Evolutionary conservation across 2,329 filamentous ascomycete genomes (phyloP).

Genomic region (Colletotrichum gigasporum): DNA sequence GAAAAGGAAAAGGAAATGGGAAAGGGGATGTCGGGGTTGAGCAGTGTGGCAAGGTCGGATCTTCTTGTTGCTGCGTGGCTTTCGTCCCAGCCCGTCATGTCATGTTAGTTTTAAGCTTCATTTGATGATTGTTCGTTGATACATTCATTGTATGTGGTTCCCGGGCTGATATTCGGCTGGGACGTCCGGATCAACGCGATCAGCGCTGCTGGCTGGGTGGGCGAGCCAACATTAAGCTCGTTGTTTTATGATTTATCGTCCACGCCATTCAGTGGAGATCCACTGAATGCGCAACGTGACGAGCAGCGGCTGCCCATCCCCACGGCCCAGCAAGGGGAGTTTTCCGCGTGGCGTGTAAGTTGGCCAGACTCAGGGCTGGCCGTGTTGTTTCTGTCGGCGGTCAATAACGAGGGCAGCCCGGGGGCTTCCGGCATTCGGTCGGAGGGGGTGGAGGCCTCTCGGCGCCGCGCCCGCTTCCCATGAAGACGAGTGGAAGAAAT

Average conservation of each 20-base stretch:
- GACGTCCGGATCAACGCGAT: slow-evolving; percentile 19
- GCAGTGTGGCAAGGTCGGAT: background rate
- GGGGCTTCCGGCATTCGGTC: too few species aligned
- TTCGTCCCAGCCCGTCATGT: background rate
- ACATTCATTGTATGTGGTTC: background rate
- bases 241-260: background rate
- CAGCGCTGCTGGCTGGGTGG: slow-evolving; percentile 1
- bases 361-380: background rate
- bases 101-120: background rate
- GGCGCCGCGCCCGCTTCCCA: too few species aligned
- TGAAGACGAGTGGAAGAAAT: too few species aligned
- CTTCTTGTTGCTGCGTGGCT: background rate
- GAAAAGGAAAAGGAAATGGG: too few species aligned
- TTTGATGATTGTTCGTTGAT: background rate
- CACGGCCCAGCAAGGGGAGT: slow-evolving; percentile 7
- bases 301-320: background rate
- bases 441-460: too few species aligned
- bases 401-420: too few species aligned
- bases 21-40: background rate
- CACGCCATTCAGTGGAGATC: slow-evolving; percentile 26
- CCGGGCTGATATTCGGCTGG: background rate
- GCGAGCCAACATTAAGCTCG: background rate
- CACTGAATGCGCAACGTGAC: slow-evolving; percentile 18
- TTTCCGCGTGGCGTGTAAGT: background rate
- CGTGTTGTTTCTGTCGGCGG: background rate